phyloP scores from a whole-genome alignment of 1,139 yeast genomes.

The Diutina siamensis region DNA sequence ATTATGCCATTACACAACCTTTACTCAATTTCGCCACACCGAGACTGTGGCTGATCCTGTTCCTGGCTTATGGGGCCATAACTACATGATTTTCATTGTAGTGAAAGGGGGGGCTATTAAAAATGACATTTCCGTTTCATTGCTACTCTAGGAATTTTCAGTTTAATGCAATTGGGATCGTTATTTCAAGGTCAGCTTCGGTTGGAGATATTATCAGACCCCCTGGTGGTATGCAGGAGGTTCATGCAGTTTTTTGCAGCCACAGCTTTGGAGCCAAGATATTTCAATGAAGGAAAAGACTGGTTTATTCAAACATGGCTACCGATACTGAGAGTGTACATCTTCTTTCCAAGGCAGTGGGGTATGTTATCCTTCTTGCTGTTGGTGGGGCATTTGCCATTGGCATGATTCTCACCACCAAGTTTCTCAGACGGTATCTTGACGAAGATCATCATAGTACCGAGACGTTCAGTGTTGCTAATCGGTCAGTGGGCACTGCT shows the following conservation, averaged over 20 bases:
- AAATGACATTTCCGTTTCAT: too few species aligned
- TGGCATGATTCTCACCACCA: slow-evolving; percentile 19
- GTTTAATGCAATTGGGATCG: too few species aligned
- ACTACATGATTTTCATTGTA: too few species aligned
- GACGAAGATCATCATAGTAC: slow-evolving; percentile 19
- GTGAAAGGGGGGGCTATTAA: too few species aligned
- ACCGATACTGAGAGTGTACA: not conserved
- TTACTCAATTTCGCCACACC: not conserved
- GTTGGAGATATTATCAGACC: too few species aligned
- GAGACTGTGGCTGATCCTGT: not conserved
- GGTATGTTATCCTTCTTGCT: slow-evolving; percentile 21
- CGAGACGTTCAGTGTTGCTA: slow-evolving; percentile 22
- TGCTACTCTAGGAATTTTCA: too few species aligned
- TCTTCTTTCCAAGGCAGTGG: slow-evolving; percentile 16
- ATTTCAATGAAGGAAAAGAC: not conserved
- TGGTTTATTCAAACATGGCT: not conserved
- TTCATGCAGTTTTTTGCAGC: not conserved
- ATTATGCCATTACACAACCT: not conserved
- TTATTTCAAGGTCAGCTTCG: too few species aligned
- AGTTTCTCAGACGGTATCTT: slow-evolving; percentile 15
- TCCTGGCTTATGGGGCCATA: too few species aligned
- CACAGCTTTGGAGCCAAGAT: not conserved
- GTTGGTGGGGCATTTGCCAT: slow-evolving; percentile 21
- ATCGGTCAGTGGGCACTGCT: slow-evolving; percentile 17
- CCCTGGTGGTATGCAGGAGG: not conserved